Percentiles rank a stretch among this genome's conserved stretches.
These are phyloP conservation scores for Penicillium pancosmium DNA, from an alignment of 495 filamentous ascomycete species.

Conservation along the genomic window DNA sequence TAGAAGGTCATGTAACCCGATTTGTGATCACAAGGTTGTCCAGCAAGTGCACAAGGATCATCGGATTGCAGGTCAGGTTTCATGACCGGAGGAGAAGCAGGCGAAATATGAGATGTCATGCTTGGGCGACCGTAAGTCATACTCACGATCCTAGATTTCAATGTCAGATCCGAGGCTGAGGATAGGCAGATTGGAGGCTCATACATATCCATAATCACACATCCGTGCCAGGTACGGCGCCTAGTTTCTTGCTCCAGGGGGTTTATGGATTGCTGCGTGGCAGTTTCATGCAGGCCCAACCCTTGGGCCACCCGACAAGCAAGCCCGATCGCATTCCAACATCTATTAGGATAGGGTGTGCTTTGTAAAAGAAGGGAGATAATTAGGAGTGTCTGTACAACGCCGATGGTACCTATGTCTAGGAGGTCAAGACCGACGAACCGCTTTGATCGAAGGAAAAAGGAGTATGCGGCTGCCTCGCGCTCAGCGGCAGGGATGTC, in stretches of 20 bases:
- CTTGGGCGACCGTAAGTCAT: slow-evolving; percentile 53
- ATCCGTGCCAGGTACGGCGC: slow-evolving; percentile 52
- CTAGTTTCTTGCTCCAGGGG: slow-evolving; percentile 45
- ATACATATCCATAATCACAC: slow-evolving; percentile 51
- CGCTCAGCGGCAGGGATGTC: slow-evolving; percentile 41
- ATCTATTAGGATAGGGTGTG: slow-evolving; percentile 47
- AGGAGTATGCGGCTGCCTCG: slow-evolving; percentile 39
- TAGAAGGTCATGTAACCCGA: slow-evolving; percentile 40
- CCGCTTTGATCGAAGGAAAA: slow-evolving; percentile 47
- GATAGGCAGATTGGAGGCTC: slow-evolving; percentile 1
- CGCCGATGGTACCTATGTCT: slow-evolving; percentile 44
- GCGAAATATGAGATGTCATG: slow-evolving; percentile 42
- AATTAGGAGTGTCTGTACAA: slow-evolving; percentile 50
- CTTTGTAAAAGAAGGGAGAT: slow-evolving; percentile 48
- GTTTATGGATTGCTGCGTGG: slow-evolving; percentile 22
- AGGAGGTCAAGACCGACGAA: slow-evolving; percentile 50
- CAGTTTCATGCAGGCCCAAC: slow-evolving; percentile 47
- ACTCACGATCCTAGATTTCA: slow-evolving; percentile 41
- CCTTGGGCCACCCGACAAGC: slow-evolving; percentile 51
- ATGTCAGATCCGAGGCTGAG: no score
- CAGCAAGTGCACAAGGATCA: slow-evolving; percentile 28
- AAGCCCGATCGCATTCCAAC: slow-evolving; percentile 52
- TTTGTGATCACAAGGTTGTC: slow-evolving; percentile 26
- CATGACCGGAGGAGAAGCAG: slow-evolving; percentile 36
- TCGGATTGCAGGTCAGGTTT: slow-evolving; percentile 10